Evolutionary conservation across 2,329 filamentous ascomycete species (phyloP).

Genomic region (Calonectria hawksworthii): DNA sequence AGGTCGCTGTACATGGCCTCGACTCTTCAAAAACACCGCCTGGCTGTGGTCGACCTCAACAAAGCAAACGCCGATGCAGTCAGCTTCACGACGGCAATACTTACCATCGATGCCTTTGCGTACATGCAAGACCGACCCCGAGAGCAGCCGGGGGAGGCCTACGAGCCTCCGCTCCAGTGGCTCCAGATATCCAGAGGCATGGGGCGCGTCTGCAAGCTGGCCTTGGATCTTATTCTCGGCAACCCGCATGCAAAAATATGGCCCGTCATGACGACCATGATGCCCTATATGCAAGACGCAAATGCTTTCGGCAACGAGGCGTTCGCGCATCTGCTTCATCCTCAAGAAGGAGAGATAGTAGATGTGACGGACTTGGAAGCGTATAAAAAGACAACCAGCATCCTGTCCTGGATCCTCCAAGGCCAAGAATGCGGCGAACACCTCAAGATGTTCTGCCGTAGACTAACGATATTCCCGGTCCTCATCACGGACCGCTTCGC

Average conservation of each 20-base stretch:
- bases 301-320: slow-evolving; percentile 3
- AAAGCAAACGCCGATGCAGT: slow-evolving; percentile 36
- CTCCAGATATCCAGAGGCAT: slow-evolving; percentile 42
- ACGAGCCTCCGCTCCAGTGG: slow-evolving; percentile 43
- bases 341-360: slow-evolving; percentile 5
- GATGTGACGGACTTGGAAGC: slow-evolving; percentile 28
- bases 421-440: slow-evolving; percentile 33
- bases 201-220: slow-evolving; percentile 34
- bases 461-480: slow-evolving; percentile 36
- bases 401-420: slow-evolving; percentile 34
- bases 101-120: slow-evolving; percentile 40
- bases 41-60: slow-evolving; percentile 27
- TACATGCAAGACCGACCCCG: slow-evolving; percentile 30
- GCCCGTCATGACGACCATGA: slow-evolving; percentile 26
- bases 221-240: slow-evolving; percentile 25
- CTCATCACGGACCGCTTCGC: slow-evolving; percentile 35
- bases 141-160: slow-evolving; percentile 22
- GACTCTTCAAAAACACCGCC: slow-evolving; percentile 35
- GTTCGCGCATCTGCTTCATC: slow-evolving; percentile 31
- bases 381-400: slow-evolving; percentile 31
- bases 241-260: slow-evolving; percentile 33
- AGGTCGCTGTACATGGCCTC: slow-evolving; percentile 40
- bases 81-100: slow-evolving; percentile 39
- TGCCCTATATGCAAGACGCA: slow-evolving; percentile 13
- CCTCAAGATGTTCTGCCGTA: slow-evolving; percentile 29